A percentile compares a stretch with the other conserved stretches of the same genome.
Conservation (phyloP, 106 monocot genomes). For the Phalaenopsis equestris region DNA sequence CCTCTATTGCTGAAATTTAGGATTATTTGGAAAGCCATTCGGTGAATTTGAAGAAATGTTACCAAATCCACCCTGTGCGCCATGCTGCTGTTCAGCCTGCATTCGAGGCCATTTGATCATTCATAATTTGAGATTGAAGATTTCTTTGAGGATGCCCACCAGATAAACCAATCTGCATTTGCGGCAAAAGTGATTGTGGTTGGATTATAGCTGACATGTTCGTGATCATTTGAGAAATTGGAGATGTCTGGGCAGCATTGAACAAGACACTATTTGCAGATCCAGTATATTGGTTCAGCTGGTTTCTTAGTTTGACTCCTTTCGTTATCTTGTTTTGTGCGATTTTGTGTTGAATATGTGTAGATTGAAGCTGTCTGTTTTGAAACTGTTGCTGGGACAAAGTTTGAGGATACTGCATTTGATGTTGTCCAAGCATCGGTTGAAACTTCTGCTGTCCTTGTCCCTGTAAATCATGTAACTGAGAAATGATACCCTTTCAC, state of each 20-base stretch:
- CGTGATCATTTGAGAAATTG: constrained; percentile 62
- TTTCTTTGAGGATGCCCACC: not conserved
- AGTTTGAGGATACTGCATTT: constrained; percentile 76
- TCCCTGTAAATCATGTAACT: constrained; percentile 71
- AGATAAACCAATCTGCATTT: not conserved
- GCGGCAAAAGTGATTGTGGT: not conserved
- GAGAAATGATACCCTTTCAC: constrained; percentile 56
- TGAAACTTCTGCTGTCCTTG: constrained; percentile 74
- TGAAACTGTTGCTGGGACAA: constrained; percentile 65
- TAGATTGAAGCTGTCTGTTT: constrained; percentile 68
- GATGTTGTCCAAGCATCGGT: constrained; percentile 54
- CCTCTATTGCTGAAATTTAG: not conserved
- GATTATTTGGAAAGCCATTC: not conserved
- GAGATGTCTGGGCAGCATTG: constrained; percentile 71
- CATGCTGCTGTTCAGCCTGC: not conserved
- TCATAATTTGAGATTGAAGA: too few species aligned
- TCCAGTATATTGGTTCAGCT: constrained; percentile 71
- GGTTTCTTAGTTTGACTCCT: constrained; percentile 61
- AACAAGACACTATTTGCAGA: constrained; percentile 51
- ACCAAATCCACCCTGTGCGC: not conserved
- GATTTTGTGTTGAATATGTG: constrained; percentile 65
- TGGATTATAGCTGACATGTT: not conserved
- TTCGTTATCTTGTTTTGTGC: constrained; percentile 45
- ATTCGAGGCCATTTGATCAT: not conserved
- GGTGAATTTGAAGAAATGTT: not conserved